A percentile compares a stretch with the other conserved stretches of the same genome.
Evolutionary conservation across 306 rosid species (phyloP).

Genomic region (Fragaria vesca): DNA sequence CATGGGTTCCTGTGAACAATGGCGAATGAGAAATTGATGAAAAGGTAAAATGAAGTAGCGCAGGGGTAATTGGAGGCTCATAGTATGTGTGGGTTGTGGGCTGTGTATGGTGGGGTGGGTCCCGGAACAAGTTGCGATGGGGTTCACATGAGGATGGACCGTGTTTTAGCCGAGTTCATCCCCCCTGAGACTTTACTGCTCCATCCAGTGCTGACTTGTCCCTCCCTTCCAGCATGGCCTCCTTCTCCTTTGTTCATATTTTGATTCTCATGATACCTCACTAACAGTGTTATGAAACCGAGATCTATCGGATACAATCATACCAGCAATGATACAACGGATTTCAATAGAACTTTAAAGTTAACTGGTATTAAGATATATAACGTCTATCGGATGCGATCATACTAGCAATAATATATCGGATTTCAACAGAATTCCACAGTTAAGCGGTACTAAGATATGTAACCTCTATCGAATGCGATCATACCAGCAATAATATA

Average conservation of each 20-base stretch:
- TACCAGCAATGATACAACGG: no score
- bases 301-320: no score
- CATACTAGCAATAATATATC: no score
- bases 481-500: no score
- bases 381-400: no score
- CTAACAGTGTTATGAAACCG: no score
- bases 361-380: no score
- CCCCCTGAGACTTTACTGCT: conserved; percentile 78
- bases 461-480: no score
- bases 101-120: conserved; percentile 57
- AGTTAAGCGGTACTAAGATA: no score
- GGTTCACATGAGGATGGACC: conserved; percentile 89
- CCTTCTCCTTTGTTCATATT: neutral
- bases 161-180: conserved; percentile 66
- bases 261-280: no score
- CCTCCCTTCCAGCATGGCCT: conserved; percentile 34
- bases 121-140: conserved; percentile 76
- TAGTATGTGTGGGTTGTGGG: conserved; percentile 62
- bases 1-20: conserved; percentile 24
- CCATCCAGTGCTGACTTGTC: conserved; percentile 9
- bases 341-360: no score
- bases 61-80: neutral
- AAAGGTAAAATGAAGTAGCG: neutral
- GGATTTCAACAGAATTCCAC: no score
- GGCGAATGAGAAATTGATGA: neutral